Base-by-base conservation (phyloP, 345 rosid species). In the Populus alba region DNA sequence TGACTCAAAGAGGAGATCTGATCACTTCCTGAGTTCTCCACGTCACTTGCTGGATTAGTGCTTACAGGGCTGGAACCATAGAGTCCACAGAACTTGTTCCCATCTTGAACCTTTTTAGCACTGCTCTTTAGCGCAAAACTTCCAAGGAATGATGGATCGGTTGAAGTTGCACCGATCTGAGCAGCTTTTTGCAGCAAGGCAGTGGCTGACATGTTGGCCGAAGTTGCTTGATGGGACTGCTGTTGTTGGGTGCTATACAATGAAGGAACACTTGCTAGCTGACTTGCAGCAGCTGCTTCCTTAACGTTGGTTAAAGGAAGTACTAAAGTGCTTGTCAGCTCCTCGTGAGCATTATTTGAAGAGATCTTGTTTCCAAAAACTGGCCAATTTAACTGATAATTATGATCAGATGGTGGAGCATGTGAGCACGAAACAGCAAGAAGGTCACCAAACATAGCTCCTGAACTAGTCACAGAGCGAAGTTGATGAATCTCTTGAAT, bases 101-200 rank as follows among this genome's bases (percentile, higher is more conserved):
- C 85, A 33, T 77, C 86, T 68, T 87, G 91, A 75, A 81, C 78
- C 65, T 79, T 82, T 51, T 13, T 72, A 45, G 68, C 65, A 25
- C 59, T 85, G 41, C 84, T 33, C 69, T 88, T 90, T 33, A 88
- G 77, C 41, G 87, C 89, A 57, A 87, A 84, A 74, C 88, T 78
- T 35, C 82, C 90, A 1, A 88, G 80, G 79, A 90, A 90, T 73
- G 91, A 76, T 61, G 88, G 87, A 51, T 92, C 91, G 6, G 89
- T 70, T 43, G 97, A 82, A 22, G 88, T 90, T 49, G 90, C 89
- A 20, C 97, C 97, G 41, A 94, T 92, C 71, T 89, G 95, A 22
- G 99, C 95, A 41, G 99, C 98, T 84, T 94, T 96, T 79, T 94
- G 98, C 72, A 96, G 85, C 71, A 96, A 87, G 70, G 98, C 99